Base-by-base conservation (phyloP, 1,284 basidiomycete genomes). In the Phellopilus nigrolimitatus region DNA sequence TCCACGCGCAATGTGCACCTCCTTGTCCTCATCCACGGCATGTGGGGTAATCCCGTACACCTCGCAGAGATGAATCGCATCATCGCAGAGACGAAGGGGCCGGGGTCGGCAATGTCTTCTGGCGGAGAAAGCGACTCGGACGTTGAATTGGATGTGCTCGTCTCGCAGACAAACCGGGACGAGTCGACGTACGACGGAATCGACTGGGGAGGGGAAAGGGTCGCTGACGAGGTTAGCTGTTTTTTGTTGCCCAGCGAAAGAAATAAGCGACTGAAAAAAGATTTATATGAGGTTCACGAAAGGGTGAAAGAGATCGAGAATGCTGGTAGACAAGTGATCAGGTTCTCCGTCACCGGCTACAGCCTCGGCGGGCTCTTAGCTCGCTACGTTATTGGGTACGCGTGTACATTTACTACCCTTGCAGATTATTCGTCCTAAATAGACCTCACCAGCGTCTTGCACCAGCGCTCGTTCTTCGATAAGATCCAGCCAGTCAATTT, bases 331-430 rank as follows among this genome's bases (percentile, higher is more conserved):
- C 74, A 63, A 24, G 83, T 91, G 3, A 76, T 74, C 41, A 71
- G 74, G 22, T 83, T 91, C 60, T 89, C 86, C 3, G 72, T 87
- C 13, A 80, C 80, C 1, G 89, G 89, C 10, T 94, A 94, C 64
- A 86, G 82, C 54, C 71, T 94, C 3, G 91, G 91, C 3, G 91
- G 91, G 1, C 72, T 94, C 3, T 71, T 93, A 9, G 76, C 84
- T 10, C 80, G 91, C 27, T 94, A 91, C 65, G 74, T 84, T 40
- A 70, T 91, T 47, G 91, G 85, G 82, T 84, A 56, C 47, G n/a
- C n/a, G n/a, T n/a, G n/a, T n/a, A n/a, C n/a, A n/a, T n/a, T 66
- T 64, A 19, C 8, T 21, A 19, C 17, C n/a, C 13, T 13, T 24
- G 25, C 30, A 17, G 21, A 12, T 5, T 4, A 21, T 22, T 15